Conservation (phyloP, 306 rosid genomes). For the Prinsepia uniflora region DNA sequence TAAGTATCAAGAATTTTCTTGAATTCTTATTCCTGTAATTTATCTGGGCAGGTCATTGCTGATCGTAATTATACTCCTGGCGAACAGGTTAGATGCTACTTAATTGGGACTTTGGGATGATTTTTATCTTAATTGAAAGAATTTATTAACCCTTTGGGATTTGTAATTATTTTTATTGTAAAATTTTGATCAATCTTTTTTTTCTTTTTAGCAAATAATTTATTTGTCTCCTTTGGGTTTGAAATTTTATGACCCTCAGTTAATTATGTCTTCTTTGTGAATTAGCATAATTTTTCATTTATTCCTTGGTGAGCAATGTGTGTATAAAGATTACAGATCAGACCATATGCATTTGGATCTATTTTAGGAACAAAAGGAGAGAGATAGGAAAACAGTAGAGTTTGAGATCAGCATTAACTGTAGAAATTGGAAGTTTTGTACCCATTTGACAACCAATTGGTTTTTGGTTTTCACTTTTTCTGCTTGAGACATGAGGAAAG, state of each 20-base stretch:
- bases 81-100: constrained; percentile 54
- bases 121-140: not conserved
- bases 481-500: too few species aligned
- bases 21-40: constrained; percentile 16
- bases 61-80: constrained; percentile 63
- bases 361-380: not conserved
- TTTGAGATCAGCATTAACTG: not conserved
- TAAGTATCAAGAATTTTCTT: not conserved
- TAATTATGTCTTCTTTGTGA: not conserved
- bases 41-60: constrained; percentile 55
- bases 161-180: not conserved
- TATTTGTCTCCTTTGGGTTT: not conserved
- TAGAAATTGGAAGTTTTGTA: not conserved
- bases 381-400: not conserved
- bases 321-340: not conserved
- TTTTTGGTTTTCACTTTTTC: too few species aligned
- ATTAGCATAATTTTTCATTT: not conserved
- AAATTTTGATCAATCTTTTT: not conserved
- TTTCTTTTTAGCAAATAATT: not conserved
- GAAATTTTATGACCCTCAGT: too few species aligned
- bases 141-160: not conserved
- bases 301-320: not conserved
- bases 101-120: constrained; percentile 2
- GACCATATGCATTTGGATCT: not conserved
- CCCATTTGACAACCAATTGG: too few species aligned